Evolutionary conservation across 768 basidiomycete genomes (phyloP), one percentile per base, ranked within the genome.

Genomic region (Podaxis carcinomalis): DNA sequence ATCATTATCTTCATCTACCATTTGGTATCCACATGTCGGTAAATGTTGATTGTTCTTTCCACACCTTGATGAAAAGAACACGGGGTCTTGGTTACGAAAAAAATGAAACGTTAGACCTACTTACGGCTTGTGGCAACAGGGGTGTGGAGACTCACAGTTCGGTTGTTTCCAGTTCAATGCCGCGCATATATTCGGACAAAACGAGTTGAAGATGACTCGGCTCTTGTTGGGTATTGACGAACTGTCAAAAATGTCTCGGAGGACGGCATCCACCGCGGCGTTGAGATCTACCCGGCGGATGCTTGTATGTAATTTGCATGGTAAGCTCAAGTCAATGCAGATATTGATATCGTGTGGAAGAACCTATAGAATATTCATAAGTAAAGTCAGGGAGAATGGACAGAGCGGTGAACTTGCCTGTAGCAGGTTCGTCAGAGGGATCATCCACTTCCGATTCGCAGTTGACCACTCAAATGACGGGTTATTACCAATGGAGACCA

Each of bases 101-200:
- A 7, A 49, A 19, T 11, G 23, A 27, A 11, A 27, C 13, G 47
- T 23, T 49, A 49, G 47, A 49, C 23, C 2, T 23, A 23, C 21
- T 49, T 23, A 23, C 21, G 19, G 23, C 5, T 21, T 23, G 25
- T 25, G 11, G 27, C 4, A 58, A 46, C 16, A 23, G n/a, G 37
- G 35, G 27, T 13, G 35, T 59, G 51, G 14, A 27, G 46, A 63
- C 86, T 74, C 75, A 93, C 96, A 98, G 73, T 98, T 98, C 11
- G 96, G 96, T 74, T 99, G 96, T 74, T 99, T 99, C 97, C 96
- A 98, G 69, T 99, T 98, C 58, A 98, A 74, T 14, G 92, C 88
- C 6, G 92, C 86, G 73, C 94, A 96, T 0, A 94, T 84, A 69
- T 92, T 88, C 7, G 95, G 92, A 51, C 90, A 89, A 72, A 92